A percentile compares a stretch with the other conserved stretches of the same genome.
These are phyloP conservation scores for Gliomastix tumulicola DNA, from an alignment of 2,329 filamentous ascomycete species.

Conservation along the genomic window DNA sequence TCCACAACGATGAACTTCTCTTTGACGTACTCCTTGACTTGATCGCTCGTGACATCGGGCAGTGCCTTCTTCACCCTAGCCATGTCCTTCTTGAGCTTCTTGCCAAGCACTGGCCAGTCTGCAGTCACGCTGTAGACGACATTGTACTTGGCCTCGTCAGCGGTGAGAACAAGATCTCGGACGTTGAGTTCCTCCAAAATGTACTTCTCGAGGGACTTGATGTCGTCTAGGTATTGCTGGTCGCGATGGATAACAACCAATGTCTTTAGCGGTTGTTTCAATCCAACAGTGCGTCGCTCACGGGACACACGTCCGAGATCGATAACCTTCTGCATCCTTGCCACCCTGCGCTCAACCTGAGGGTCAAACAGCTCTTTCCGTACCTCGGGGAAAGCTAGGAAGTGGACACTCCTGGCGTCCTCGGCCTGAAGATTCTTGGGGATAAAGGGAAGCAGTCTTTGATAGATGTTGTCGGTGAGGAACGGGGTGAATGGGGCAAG, in stretches of 20 bases:
- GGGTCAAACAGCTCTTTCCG: constrained; percentile 82
- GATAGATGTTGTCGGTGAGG: constrained; percentile 91
- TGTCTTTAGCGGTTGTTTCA: constrained; percentile 88
- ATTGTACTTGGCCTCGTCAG: constrained; percentile 84
- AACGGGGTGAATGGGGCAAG: constrained; percentile 95
- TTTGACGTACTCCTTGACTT: constrained; percentile 73
- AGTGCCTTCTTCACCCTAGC: constrained; percentile 87
- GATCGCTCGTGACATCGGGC: constrained; percentile 67
- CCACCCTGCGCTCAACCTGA: constrained; percentile 77
- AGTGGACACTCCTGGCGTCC: constrained; percentile 84
- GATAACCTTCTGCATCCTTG: constrained; percentile 92
- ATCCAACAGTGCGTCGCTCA: constrained; percentile 74
- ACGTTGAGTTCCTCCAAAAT: constrained; percentile 90
- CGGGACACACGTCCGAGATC: constrained; percentile 81
- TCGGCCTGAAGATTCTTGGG: constrained; percentile 61
- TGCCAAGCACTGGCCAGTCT: constrained; percentile 90
- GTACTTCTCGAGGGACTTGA: constrained; percentile 80
- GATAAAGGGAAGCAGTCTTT: constrained; percentile 73
- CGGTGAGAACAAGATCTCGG: constrained; percentile 73
- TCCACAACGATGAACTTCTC: constrained; percentile 74
- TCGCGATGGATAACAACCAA: constrained; percentile 85
- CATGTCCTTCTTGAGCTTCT: constrained; percentile 96
- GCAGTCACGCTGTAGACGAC: constrained; percentile 86
- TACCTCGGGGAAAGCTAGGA: constrained; percentile 83
- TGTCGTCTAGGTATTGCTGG: constrained; percentile 75